Base-by-base conservation (phyloP, 305 asterid genomes). In the Stenogyne calaminthoides region DNA sequence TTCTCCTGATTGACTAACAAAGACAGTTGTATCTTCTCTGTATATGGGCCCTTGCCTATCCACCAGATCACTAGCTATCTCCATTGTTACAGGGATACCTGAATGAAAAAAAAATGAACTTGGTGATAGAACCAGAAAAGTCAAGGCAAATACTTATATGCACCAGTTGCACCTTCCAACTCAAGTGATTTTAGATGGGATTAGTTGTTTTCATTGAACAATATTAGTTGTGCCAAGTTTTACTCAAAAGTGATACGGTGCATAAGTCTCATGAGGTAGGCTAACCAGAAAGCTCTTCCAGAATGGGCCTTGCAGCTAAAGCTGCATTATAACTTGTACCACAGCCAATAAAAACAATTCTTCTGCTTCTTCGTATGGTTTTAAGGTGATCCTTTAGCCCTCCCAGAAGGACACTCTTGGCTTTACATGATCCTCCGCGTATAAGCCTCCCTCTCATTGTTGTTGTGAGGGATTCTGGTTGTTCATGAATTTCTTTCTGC, bases 401-500 rank as follows among this genome's bases (percentile, higher is more conserved):
- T 80, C 99, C 99, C 80, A 94, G 83, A 49, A 94, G 98, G 65
- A 94, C 98, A 60, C 91, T 87, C 86, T 86, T 92, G 77, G 91
- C 84, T 83, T 88, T 94, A 84, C 91, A 82, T 27, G 93, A 83
- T 71, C 99, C 97, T 78, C 97, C 99, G 34, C 93, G 95, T 75
- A 91, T 81, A 76, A 94, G 92, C 84, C 99, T 84, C 73, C 99
- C 99, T 82, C 98, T 81, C 99, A 94, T 91, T 67, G 99, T 94
- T 16, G 98, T 94, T 20, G 82, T 94, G 61, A 94, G 83, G 62
- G 99, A 94, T 80, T 92, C 97, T 34, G 99, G 92, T 76, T 94
- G 99, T 82, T 94, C 99, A 5, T 94, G 99, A 80, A 94, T 94
- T 81, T 94, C 99, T 80, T 94, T 94, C 86, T 94, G 98, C 99